These are phyloP conservation scores for Phaeosphaeria sp. DNA, from an alignment of 2,329 filamentous ascomycete genomes.

Conservation along the genomic window DNA sequence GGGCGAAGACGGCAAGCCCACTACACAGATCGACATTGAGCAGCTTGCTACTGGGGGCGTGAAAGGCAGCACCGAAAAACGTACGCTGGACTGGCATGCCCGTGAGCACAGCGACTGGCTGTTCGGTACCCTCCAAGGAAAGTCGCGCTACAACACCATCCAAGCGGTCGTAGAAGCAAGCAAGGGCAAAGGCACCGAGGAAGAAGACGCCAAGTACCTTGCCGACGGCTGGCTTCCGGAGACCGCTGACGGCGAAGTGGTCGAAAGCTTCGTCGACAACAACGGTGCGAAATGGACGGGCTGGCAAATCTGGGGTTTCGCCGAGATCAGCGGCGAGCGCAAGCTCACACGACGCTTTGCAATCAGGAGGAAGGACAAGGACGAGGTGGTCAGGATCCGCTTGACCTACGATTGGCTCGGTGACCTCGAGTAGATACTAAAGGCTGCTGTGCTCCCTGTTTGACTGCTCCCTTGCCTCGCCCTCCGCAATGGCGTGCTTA, in stretches of 20 bases:
- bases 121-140: conserved; percentile 75
- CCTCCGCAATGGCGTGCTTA: neutral
- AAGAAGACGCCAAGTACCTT: conserved; percentile 34
- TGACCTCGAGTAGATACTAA: conserved; percentile 8
- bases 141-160: conserved; percentile 58
- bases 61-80: conserved; percentile 67
- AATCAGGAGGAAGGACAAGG: conserved; percentile 39
- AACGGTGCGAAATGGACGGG: conserved; percentile 45
- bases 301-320: conserved; percentile 45
- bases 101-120: conserved; percentile 79
- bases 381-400: conserved; percentile 35
- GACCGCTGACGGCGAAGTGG: conserved; percentile 36
- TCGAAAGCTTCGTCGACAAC: conserved; percentile 46
- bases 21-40: conserved; percentile 71
- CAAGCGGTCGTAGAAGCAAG: conserved; percentile 28
- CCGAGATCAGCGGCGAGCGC: conserved; percentile 39
- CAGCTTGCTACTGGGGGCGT: conserved; percentile 76
- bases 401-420: conserved; percentile 47
- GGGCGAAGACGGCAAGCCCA: conserved; percentile 26
- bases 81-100: conserved; percentile 63
- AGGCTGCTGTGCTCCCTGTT: neutral
- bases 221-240: conserved; percentile 40
- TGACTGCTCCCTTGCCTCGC: neutral
- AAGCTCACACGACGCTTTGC: conserved; percentile 41
- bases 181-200: conserved; percentile 22